Conservation (phyloP, 176 grass and related monocot genomes). For the Oryza longistaminata region DNA sequence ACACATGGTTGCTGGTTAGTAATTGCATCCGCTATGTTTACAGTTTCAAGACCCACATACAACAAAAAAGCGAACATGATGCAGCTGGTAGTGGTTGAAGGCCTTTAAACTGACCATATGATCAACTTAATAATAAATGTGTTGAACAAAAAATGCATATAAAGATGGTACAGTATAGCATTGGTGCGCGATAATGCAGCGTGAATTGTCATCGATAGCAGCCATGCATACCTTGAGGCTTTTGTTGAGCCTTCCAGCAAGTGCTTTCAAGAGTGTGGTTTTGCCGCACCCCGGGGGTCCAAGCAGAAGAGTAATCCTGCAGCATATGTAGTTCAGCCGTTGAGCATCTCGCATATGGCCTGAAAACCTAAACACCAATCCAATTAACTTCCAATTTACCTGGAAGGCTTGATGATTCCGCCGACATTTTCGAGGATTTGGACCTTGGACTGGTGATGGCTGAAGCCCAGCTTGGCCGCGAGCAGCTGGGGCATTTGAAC, state of each 20-base stretch:
- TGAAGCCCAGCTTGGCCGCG: conserved; percentile 35
- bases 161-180: not conserved
- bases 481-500: conserved; percentile 5
- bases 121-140: not conserved
- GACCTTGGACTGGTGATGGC: conserved; percentile 44
- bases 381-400: not conserved
- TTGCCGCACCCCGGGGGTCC: conserved; percentile 94
- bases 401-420: conserved; percentile 61
- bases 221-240: conserved; percentile 42
- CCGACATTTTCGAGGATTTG: conserved; percentile 60
- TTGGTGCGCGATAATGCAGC: not conserved
- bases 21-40: not conserved
- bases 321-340: not conserved
- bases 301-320: conserved; percentile 81
- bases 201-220: not conserved
- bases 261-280: conserved; percentile 67
- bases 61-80: not conserved
- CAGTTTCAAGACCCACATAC: not conserved
- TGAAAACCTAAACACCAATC: not conserved
- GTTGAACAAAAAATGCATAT: too few relatives aligned
- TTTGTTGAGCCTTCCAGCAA: conserved; percentile 65
- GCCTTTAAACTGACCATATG: not conserved
- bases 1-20: not conserved
- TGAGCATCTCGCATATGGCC: not conserved
- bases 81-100: not conserved